Base-by-base conservation (phyloP, 768 basidiomycete genomes). In the Boletus rufocinnamomeus region DNA sequence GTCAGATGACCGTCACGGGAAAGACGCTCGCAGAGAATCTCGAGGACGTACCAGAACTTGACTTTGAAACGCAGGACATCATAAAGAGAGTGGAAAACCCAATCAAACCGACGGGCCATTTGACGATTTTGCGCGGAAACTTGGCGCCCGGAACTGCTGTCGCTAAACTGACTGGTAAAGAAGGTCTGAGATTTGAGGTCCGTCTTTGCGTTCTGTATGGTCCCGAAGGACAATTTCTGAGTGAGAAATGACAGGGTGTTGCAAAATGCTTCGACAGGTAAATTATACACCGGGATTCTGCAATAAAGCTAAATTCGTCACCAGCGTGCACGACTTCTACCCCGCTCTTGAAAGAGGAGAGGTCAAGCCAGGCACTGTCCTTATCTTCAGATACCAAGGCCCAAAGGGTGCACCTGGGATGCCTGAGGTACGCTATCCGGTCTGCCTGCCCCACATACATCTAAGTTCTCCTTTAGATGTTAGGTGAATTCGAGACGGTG, bases 131-230 rank as follows among this genome's bases (percentile, higher is more conserved):
- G 60, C 82, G 86, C 52, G 95, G 95, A n/a, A 95, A 91, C 73
- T 77, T 98, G 44, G 87, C 91, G 4, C 95, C 95, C 0, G 90
- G 82, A 50, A 87, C 87, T 1, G 88, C 93, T 30, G 94, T 98
- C 21, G 92, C 93, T 17, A 98, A 98, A 75, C 77, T 97, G 61
- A 96, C 95, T 7, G 94, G 95, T 16, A 95, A 95, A 74, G 95
- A 97, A 74, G 95, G 95, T 6, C 72, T 84, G 52, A 80, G 76
- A 23, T 97, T 97, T 63, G 89, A 92, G 79, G 90, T 89, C 47
- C 45, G 76, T 58, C 59, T 50, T 43, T 44, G 3, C 47, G 40
- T 32, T 43, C 46, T 16, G n/a, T 32, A 27, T 37, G 27, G 32
- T 9, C 32, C 8, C 19, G 23, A 25, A 43, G 16, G 40, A 25